Percentiles rank a stretch among this genome's conserved stretches.
Evolutionary conservation across 2,329 filamentous ascomycete species (phyloP).

Genomic region (Alternaria solani): DNA sequence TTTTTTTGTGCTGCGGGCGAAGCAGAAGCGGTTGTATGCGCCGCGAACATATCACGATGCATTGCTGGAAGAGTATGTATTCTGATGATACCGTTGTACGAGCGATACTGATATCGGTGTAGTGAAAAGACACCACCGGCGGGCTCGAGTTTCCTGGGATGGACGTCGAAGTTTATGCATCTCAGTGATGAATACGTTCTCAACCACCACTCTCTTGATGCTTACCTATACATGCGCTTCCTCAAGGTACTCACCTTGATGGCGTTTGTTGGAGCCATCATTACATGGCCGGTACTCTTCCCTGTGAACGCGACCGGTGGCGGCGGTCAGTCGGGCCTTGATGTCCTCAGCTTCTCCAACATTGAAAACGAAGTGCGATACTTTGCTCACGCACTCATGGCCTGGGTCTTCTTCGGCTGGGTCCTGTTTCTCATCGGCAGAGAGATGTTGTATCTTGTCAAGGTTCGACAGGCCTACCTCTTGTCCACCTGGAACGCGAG

Average conservation of each 20-base stretch:
- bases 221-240: slow-evolving; percentile 58
- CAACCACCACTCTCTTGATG: slow-evolving; percentile 59
- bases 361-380: slow-evolving; percentile 42
- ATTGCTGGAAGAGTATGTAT: slow-evolving; percentile 44
- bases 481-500: slow-evolving; percentile 54
- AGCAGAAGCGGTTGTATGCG: slow-evolving; percentile 54
- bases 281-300: slow-evolving; percentile 59
- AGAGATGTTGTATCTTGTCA: slow-evolving; percentile 57
- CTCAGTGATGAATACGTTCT: slow-evolving; percentile 57
- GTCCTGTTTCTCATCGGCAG: slow-evolving; percentile 56
- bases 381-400: slow-evolving; percentile 56
- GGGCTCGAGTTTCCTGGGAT: slow-evolving; percentile 59
- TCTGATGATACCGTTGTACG: slow-evolving; percentile 16
- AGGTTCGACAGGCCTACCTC: slow-evolving; percentile 58
- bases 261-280: slow-evolving; percentile 52
- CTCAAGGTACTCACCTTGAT: slow-evolving; percentile 56
- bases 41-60: slow-evolving; percentile 55
- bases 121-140: slow-evolving; percentile 54
- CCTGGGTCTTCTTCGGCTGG: slow-evolving; percentile 54
- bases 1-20: slow-evolving; percentile 55
- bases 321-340: slow-evolving; percentile 47
- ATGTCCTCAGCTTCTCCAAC: slow-evolving; percentile 40
- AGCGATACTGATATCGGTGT: slow-evolving; percentile 23
- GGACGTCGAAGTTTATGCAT: slow-evolving; percentile 58
- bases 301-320: slow-evolving; percentile 56